Percentiles rank a stretch among this genome's conserved stretches.
phyloP scores from a whole-genome alignment of 2,329 filamentous ascomycete genomes.

The Escovopsis sp. region DNA sequence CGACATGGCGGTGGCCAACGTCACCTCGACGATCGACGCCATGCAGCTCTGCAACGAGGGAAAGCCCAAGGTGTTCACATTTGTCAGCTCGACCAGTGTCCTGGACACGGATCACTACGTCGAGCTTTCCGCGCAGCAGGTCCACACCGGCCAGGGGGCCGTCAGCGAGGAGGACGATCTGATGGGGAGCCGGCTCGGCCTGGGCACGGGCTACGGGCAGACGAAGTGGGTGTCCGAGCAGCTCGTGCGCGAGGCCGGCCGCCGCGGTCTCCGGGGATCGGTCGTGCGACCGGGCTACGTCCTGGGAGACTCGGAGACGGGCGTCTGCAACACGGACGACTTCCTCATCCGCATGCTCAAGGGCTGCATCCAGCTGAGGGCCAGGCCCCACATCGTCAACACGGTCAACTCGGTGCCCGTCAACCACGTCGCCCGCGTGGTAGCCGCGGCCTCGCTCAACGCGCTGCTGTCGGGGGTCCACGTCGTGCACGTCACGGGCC shows the following conservation, averaged over 20 bases:
- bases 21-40: conserved; percentile 63
- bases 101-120: conserved; percentile 76
- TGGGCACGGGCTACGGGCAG: conserved; percentile 82
- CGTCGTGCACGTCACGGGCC: conserved; percentile 66
- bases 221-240: conserved; percentile 65
- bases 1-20: conserved; percentile 58
- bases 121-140: conserved; percentile 43
- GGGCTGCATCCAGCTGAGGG: conserved; percentile 66
- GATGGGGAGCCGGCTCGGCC: conserved; percentile 56
- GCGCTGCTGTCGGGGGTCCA: conserved; percentile 32
- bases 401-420: conserved; percentile 84
- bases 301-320: conserved; percentile 54
- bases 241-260: conserved; percentile 64
- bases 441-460: conserved; percentile 58
- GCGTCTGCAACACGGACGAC: conserved; percentile 70
- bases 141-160: conserved; percentile 41
- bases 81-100: conserved; percentile 64
- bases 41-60: conserved; percentile 62
- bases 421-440: conserved; percentile 65
- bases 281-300: conserved; percentile 80
- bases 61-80: conserved; percentile 62
- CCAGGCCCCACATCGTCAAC: conserved; percentile 72
- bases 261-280: conserved; percentile 57
- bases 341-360: conserved; percentile 80
- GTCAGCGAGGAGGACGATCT: conserved; percentile 68